Percentiles rank a stretch among this genome's conserved stretches.
These are phyloP conservation scores for Rutstroemia sp. DNA, from an alignment of 2,329 filamentous ascomycete species.

Conservation along the genomic window DNA sequence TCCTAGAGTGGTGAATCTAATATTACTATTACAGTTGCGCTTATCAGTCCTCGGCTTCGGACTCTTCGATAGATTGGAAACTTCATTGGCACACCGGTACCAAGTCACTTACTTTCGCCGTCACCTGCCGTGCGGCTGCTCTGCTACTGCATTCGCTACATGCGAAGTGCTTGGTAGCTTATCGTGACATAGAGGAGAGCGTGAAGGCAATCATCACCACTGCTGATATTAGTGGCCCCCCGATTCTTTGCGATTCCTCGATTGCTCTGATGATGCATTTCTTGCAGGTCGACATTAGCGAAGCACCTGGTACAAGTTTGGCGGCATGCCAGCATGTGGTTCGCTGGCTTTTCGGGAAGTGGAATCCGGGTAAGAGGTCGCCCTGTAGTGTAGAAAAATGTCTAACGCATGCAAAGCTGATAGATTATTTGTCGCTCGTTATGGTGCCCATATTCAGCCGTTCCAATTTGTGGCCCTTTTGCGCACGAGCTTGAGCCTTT, in stretches of 20 bases:
- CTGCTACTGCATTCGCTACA: constrained; percentile 63
- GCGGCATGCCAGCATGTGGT: constrained; percentile 64
- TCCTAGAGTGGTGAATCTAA: not conserved
- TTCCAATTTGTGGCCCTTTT: constrained; percentile 62
- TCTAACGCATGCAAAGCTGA: constrained; percentile 45
- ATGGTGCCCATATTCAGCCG: constrained; percentile 56
- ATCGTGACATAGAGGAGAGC: constrained; percentile 59
- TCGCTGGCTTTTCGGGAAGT: constrained; percentile 74
- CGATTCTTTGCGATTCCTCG: constrained; percentile 70
- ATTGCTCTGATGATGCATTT: constrained; percentile 65
- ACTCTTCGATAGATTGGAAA: constrained; percentile 51
- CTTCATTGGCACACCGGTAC: constrained; percentile 69
- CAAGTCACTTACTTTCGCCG: constrained; percentile 61
- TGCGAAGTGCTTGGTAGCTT: constrained; percentile 56
- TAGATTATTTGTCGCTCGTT: constrained; percentile 55
- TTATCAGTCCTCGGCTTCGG: constrained; percentile 34
- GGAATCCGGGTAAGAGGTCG: constrained; percentile 67
- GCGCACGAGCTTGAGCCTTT: constrained; percentile 56
- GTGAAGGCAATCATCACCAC: constrained; percentile 66
- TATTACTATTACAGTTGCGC: constrained; percentile 37
- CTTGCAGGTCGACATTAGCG: constrained; percentile 56
- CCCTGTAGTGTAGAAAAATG: not conserved
- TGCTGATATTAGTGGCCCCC: constrained; percentile 76
- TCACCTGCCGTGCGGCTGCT: constrained; percentile 68
- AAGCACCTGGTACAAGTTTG: constrained; percentile 61